These are phyloP conservation scores for Myriosclerotinia duriaeana DNA, from an alignment of 2,329 filamentous ascomycete species.

Conservation along the genomic window DNA sequence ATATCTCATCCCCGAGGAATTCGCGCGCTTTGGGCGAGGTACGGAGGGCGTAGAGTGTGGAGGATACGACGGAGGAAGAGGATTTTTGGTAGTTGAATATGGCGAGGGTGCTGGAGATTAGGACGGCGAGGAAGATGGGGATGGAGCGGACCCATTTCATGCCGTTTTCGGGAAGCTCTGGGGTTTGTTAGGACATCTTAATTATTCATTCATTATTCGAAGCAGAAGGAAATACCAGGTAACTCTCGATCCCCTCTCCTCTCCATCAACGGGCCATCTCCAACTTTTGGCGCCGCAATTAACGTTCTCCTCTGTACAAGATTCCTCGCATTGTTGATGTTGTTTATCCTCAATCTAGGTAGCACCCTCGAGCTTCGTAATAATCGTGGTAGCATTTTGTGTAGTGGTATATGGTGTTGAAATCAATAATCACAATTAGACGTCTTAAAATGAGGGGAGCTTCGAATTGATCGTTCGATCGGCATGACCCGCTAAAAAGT, in stretches of 20 bases:
- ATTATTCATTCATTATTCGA: background rate
- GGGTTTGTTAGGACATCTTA: background rate
- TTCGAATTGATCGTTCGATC: slow-evolving; percentile 17
- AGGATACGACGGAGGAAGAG: slow-evolving; percentile 80
- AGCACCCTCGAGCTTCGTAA: slow-evolving; percentile 33
- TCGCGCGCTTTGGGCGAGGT: slow-evolving; percentile 73
- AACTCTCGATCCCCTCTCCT: slow-evolving; percentile 65
- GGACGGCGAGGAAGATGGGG: slow-evolving; percentile 74
- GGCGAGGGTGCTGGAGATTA: slow-evolving; percentile 70
- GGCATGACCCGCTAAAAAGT: slow-evolving; percentile 23
- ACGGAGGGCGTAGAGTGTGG: slow-evolving; percentile 87
- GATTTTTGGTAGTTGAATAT: slow-evolving; percentile 99
- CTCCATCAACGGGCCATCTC: slow-evolving; percentile 64
- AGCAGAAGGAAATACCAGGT: slow-evolving; percentile 50
- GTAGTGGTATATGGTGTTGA: background rate
- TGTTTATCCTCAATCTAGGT: slow-evolving; percentile 26
- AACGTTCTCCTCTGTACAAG: slow-evolving; percentile 47
- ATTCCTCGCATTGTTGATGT: slow-evolving; percentile 22
- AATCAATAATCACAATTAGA: background rate
- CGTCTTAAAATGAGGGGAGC: slow-evolving; percentile 5
- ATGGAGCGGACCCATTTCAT: slow-evolving; percentile 68
- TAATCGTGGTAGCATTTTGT: slow-evolving; percentile 38
- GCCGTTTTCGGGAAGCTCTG: slow-evolving; percentile 37
- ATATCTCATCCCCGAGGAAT: slow-evolving; percentile 81
- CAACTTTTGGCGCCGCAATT: slow-evolving; percentile 56